Evolutionary conservation across 225 moss, liverwort and hornwort species (phyloP), one percentile per base, ranked within the genome.

Genomic region (Polytrichum formosum): DNA sequence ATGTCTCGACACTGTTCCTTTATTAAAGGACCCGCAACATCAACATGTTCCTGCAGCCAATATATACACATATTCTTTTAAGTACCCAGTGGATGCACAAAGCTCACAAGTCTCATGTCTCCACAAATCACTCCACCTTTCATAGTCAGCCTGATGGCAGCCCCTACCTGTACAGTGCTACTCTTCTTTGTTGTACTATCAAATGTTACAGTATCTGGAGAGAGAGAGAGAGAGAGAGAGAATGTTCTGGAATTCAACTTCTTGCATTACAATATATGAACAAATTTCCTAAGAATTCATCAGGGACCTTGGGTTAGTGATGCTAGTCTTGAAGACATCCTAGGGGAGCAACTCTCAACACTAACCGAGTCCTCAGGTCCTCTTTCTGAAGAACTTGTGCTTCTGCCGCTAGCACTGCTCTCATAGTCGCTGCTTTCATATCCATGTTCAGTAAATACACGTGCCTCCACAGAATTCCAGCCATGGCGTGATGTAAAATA

Each of bases 401-500:
- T 98, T 74, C 90, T 90, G 71, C 88, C 91, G 84, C 92, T 91
- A 61, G 88, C 90, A 73, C 94, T 94, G 67, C 87, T 82, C 69
- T 90, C 94, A 70, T 85, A 94, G 71, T 88, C 88, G 71, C 91
- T 91, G 79, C 92, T 90, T 67, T 88, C 98, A 72, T 85, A 94
- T 71, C 91, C 92, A 77, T 83, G 82, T 61, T 94, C 98, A 66
- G 88, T 81, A 72, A 94, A 94, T 75, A 94, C 82, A 74, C 87
- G 88, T 5, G 81, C 72, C 64, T 98, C 98, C 23, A 66, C 68
- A 55, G 88, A 66, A 74, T 87, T 90, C 98, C 98, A 98, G 65
- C 80, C 75, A 77, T 91, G 91, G 28, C 98, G 91, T 60, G 98
- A 92, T 59, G 82, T 91, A 73, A 98, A 98, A 73, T 98, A 98